These are phyloP conservation scores for Erodium maritimum DNA, from an alignment of 345 rosid genomes.

Conservation along the genomic window DNA sequence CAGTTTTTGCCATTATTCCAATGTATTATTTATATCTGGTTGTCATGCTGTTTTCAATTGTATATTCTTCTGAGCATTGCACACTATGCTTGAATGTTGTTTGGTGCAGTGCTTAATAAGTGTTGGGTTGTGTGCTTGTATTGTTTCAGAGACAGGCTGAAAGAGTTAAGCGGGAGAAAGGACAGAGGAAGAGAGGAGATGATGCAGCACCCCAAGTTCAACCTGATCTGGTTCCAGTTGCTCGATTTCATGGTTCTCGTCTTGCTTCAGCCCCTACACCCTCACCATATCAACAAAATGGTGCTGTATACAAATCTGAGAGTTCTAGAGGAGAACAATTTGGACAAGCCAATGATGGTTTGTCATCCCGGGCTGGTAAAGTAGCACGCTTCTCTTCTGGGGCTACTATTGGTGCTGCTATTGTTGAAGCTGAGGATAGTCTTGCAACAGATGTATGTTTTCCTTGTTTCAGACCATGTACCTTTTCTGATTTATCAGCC, in stretches of 20 bases:
- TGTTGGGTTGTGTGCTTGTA: neutral
- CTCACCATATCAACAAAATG: constrained; percentile 51
- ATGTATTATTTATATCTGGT: too few species aligned
- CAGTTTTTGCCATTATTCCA: too few species aligned
- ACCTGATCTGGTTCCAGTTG: constrained; percentile 65
- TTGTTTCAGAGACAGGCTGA: constrained; percentile 65
- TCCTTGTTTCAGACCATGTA: constrained; percentile 31
- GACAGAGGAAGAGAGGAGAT: constrained; percentile 44
- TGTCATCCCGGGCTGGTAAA: constrained; percentile 27
- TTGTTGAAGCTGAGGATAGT: constrained; percentile 63
- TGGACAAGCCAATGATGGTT: too few species aligned
- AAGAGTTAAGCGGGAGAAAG: constrained; percentile 55
- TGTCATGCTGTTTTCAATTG: too few species aligned
- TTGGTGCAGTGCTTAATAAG: neutral
- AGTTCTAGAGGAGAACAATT: constrained; percentile 1
- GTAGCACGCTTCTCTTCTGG: constrained; percentile 39
- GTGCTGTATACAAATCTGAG: constrained; percentile 3
- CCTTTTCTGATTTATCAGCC: constrained; percentile 3
- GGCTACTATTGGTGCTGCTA: constrained; percentile 56
- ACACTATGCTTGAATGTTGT: neutral
- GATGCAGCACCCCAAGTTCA: constrained; percentile 42
- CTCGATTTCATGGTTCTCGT: constrained; percentile 66
- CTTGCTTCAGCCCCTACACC: constrained; percentile 81
- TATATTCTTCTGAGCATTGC: too few species aligned
- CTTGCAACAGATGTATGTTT: constrained; percentile 75